phyloP scores from a whole-genome alignment of 176 grass and related monocot species.

The Cocos nucifera region DNA sequence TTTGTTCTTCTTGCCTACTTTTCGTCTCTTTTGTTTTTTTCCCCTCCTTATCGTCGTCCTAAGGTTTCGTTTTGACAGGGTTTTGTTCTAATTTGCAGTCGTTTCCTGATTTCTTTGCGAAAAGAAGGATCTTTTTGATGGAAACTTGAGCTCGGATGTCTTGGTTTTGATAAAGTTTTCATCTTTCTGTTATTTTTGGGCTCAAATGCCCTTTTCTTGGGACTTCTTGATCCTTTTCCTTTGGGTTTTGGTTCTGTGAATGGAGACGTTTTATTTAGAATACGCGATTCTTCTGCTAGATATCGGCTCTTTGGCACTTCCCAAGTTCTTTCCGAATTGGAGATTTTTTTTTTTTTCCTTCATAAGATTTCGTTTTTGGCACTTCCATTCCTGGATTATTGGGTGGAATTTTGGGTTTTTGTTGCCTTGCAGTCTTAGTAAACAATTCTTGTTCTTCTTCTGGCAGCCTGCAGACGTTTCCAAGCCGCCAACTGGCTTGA shows the following conservation, averaged over 20 bases:
- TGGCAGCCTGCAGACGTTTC: conserved; percentile 58
- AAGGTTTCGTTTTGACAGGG: neutral
- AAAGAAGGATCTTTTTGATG: neutral
- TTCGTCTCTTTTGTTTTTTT: neutral
- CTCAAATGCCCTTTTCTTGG: too few species aligned
- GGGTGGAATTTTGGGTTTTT: neutral
- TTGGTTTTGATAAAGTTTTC: neutral
- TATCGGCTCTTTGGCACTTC: too few species aligned
- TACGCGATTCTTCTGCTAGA: too few species aligned
- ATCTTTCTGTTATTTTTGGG: too few species aligned
- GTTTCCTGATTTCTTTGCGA: neutral
- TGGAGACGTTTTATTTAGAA: too few species aligned
- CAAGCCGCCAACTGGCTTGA: conserved; percentile 73
- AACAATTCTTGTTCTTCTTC: conserved; percentile 16
- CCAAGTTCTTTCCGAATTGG: too few species aligned
- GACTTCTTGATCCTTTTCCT: too few species aligned
- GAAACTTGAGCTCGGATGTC: neutral
- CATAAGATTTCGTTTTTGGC: too few species aligned
- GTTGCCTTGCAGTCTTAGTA: neutral
- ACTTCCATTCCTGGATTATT: too few species aligned
- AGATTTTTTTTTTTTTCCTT: too few species aligned
- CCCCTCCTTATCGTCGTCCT: neutral
- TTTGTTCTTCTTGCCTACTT: neutral
- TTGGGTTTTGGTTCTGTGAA: too few species aligned
- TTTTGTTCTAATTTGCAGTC: neutral